These are phyloP conservation scores for Verticillium tricorpus DNA, from an alignment of 2,329 filamentous ascomycete species.

Conservation along the genomic window DNA sequence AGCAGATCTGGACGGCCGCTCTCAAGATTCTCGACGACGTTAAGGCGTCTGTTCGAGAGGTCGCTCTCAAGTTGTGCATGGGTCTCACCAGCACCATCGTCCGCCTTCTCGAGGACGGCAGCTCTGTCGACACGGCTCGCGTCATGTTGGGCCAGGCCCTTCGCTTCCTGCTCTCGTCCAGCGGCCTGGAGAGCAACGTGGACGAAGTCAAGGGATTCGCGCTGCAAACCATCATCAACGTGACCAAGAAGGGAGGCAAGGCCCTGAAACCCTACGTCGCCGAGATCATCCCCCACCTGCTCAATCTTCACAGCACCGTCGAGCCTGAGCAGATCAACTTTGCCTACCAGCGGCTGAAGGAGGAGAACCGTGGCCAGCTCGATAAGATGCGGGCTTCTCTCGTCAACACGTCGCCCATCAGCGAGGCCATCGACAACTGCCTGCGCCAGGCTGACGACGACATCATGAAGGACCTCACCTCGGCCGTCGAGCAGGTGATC, in stretches of 20 bases:
- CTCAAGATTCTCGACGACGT: constrained; percentile 95
- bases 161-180: constrained; percentile 84
- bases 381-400: constrained; percentile 80
- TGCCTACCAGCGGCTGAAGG: constrained; percentile 83
- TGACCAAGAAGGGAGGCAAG: constrained; percentile 84
- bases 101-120: constrained; percentile 76
- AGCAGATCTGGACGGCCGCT: constrained; percentile 77
- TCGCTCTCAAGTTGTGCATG: constrained; percentile 78
- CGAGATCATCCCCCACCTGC: constrained; percentile 72
- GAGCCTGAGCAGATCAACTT: constrained; percentile 91
- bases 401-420: constrained; percentile 82
- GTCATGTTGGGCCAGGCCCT: constrained; percentile 83
- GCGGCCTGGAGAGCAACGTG: constrained; percentile 83
- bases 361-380: constrained; percentile 82
- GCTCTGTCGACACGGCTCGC: constrained; percentile 62
- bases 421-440: constrained; percentile 85
- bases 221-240: constrained; percentile 76
- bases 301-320: constrained; percentile 79
- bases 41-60: constrained; percentile 80
- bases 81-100: constrained; percentile 81
- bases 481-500: constrained; percentile 71
- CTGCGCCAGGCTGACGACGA: constrained; percentile 76
- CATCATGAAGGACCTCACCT: constrained; percentile 71
- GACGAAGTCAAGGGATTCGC: constrained; percentile 84
- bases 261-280: constrained; percentile 75